These are phyloP conservation scores for Metarhizium brunneum DNA, from an alignment of 2,329 filamentous ascomycete species.

Conservation along the genomic window DNA sequence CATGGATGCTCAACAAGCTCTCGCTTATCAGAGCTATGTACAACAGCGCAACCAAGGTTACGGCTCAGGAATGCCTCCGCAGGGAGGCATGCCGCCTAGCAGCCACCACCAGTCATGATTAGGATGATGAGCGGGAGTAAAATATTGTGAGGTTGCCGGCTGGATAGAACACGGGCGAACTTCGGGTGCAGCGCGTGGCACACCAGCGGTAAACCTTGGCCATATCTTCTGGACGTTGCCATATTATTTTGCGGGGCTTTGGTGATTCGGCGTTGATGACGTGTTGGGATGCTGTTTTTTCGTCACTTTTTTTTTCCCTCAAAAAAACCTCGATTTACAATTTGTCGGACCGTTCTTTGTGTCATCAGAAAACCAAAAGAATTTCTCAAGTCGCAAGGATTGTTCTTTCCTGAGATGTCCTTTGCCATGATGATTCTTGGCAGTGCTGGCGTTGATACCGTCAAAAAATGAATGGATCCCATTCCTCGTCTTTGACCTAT, in stretches of 20 bases:
- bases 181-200: not conserved
- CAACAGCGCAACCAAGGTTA: conserved; percentile 59
- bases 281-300: conserved; percentile 21
- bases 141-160: not conserved
- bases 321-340: not conserved
- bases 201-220: conserved; percentile 16
- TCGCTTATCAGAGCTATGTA: conserved; percentile 78
- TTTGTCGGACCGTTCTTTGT: not conserved
- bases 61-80: conserved; percentile 70
- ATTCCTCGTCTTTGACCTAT: not conserved
- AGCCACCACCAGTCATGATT: conserved; percentile 68
- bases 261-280: conserved; percentile 34
- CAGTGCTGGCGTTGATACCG: not conserved
- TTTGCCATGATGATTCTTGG: not conserved
- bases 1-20: conserved; percentile 67
- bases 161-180: not conserved
- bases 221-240: conserved; percentile 17
- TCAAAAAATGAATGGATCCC: not conserved
- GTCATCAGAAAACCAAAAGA: not conserved
- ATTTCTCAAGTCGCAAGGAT: not conserved
- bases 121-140: conserved; percentile 7
- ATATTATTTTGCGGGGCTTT: conserved; percentile 30
- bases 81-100: conserved; percentile 71
- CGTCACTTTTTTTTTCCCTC: conserved; percentile 1
- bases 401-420: not conserved